Evolutionary conservation across 2,329 filamentous ascomycete species (phyloP), one percentile per base, ranked within the genome.

Genomic region (Aspergillus aculeatus): DNA sequence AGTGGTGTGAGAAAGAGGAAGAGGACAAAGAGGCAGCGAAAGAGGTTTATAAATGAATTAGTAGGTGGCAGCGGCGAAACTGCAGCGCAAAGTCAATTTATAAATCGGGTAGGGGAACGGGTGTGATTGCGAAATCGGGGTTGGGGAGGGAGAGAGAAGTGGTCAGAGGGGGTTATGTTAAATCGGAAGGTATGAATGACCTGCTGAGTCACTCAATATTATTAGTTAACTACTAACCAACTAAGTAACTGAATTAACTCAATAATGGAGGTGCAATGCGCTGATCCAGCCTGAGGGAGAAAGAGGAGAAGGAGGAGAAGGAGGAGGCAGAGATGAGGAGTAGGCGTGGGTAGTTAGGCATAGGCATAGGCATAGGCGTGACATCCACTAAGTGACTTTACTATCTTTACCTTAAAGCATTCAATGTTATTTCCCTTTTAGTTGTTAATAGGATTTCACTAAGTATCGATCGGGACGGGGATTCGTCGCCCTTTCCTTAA

Each of bases 71-170:
- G 54, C 51, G 64, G 64, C 61, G 58, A 65, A 56, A 64, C 56
- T 41, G 61, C 56, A 59, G 58, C 53, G 54, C 56, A 66, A 62
- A 66, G 64, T 65, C 64, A 66, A 66, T 66, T 66, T 66, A 66
- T 65, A 65, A 50, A 58, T 62, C 60, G 11, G n/a, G 41, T 16
- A 47, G 21, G 23, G 32, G 32, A 29, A 29, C 14, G 38, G 38
- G 14, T 7, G 38, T 44, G 38, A 19, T n/a, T n/a, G 38, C 38
- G 38, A 44, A 44, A 44, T 44, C 16, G 38, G 38, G 38, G 38
- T 44, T 19, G 23, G n/a, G 24, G 19, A 16, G 32, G 32, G 41
- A 21, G 16, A 9, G 26, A 29, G 26, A 7, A 29, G 26, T 29
- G 26, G 38, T 26, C 32, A 41, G 52, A 12, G 16, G 6, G n/a